Conservation (phyloP, 352 stramenopile species). For the Lagenidium sp. region DNA sequence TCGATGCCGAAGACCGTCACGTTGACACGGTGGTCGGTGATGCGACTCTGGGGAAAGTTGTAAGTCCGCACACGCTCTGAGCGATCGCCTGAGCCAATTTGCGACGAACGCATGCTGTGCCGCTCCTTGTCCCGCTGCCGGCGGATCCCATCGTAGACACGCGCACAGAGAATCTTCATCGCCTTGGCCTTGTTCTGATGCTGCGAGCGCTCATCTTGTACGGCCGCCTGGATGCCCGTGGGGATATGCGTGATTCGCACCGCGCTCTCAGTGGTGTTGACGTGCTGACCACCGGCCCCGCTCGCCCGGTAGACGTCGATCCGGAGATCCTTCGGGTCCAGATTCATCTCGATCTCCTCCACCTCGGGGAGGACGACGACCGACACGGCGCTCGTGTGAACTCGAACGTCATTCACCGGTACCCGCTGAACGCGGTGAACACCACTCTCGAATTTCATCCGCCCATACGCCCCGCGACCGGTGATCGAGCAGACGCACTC, state of each 20-base stretch:
- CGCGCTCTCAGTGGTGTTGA: conserved; percentile 99
- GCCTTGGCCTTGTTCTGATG: conserved; percentile 98
- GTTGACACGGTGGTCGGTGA: conserved; percentile 94
- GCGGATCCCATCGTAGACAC: conserved; percentile 94
- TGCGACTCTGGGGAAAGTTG: conserved; percentile 96
- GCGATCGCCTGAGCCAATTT: conserved; percentile 94
- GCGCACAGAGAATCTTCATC: conserved; percentile 94
- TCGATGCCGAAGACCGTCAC: conserved; percentile 86
- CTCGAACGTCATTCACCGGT: conserved; percentile 92
- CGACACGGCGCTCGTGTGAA: conserved; percentile 98
- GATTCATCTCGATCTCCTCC: conserved; percentile 78
- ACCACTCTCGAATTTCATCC: conserved; percentile 97
- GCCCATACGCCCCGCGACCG: conserved; percentile 88
- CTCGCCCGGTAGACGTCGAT: conserved; percentile 97
- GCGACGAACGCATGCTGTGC: conserved; percentile 57
- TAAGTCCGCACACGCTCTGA: conserved; percentile 98
- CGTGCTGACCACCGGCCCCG: conserved; percentile 96
- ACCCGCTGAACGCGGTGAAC: conserved; percentile 98
- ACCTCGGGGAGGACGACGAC: conserved; percentile 94
- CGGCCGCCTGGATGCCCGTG: conserved; percentile 86
- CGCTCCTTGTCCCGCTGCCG: conserved; percentile 42
- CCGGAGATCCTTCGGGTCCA: conserved; percentile 94
- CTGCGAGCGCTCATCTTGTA: conserved; percentile 95
- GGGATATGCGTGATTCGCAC: conserved; percentile 97
- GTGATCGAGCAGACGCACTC: conserved; percentile 68